These are phyloP conservation scores for Metschnikowia arizonensis DNA, from an alignment of 805 yeast genomes.

Conservation along the genomic window DNA sequence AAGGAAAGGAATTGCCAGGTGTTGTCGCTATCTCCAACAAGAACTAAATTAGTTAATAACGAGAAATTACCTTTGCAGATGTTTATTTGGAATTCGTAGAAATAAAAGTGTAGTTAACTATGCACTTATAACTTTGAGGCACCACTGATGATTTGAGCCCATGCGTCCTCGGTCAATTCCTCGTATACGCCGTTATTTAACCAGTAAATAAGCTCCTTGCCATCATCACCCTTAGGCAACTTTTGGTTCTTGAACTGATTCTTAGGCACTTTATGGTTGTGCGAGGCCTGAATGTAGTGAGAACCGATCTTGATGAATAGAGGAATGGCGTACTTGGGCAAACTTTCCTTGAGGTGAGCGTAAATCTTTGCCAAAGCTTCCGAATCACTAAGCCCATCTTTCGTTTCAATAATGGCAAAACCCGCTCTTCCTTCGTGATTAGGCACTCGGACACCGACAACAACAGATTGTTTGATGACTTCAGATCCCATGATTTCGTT, in stretches of 20 bases:
- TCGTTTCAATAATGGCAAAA: slow-evolving; percentile 68
- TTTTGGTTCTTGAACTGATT: slow-evolving; percentile 62
- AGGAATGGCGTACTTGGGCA: slow-evolving; percentile 87
- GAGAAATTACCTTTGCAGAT: background rate
- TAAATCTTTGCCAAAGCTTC: slow-evolving; percentile 26
- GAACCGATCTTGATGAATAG: slow-evolving; percentile 67
- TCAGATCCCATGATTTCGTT: slow-evolving; percentile 54
- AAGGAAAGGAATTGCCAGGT: slow-evolving; percentile 98
- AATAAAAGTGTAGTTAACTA: background rate
- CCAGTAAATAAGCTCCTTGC: slow-evolving; percentile 67
- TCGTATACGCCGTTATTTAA: slow-evolving; percentile 54
- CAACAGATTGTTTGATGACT: slow-evolving; percentile 63
- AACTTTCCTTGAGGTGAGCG: slow-evolving; percentile 30
- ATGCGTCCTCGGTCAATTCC: slow-evolving; percentile 51
- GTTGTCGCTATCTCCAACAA: slow-evolving; percentile 87
- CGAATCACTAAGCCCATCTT: slow-evolving; percentile 27
- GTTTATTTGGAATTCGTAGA: background rate
- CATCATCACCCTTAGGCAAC: slow-evolving; percentile 62
- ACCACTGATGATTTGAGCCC: slow-evolving; percentile 44
- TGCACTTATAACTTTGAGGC: slow-evolving; percentile 32
- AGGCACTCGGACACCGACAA: slow-evolving; percentile 82
- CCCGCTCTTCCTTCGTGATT: slow-evolving; percentile 95
- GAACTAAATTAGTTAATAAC: slow-evolving; percentile 10
- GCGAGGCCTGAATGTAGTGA: slow-evolving; percentile 55
- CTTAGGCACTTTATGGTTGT: slow-evolving; percentile 79